A percentile compares a stretch with the other conserved stretches of the same genome.
Evolutionary conservation across 768 basidiomycete genomes (phyloP).

Genomic region (Lactifluus hygrophoroides): DNA sequence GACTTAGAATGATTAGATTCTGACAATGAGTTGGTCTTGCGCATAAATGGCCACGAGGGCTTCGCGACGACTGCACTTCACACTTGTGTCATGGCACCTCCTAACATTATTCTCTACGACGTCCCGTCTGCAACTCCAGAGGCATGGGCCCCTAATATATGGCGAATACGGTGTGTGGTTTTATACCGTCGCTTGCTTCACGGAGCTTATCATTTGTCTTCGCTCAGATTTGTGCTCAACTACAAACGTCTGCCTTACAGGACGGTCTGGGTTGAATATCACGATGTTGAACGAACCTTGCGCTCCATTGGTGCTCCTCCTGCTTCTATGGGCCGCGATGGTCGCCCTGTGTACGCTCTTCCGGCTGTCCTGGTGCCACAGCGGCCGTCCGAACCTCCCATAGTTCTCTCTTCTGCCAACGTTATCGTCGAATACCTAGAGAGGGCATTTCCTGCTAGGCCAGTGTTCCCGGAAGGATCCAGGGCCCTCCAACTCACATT

Average conservation of each 20-base stretch:
- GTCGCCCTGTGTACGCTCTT: conserved; percentile 55
- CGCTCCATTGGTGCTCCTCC: conserved; percentile 53
- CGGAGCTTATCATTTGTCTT: not conserved
- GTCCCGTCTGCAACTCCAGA: conserved; percentile 50
- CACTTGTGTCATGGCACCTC: conserved; percentile 32
- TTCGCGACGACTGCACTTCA: not conserved
- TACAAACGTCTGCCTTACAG: conserved; percentile 64
- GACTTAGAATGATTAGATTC: not conserved
- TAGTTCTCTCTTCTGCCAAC: conserved; percentile 50
- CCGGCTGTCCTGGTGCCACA: conserved; percentile 61
- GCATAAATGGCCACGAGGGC: conserved; percentile 7
- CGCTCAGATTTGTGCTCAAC: conserved; percentile 59
- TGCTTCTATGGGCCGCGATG: conserved; percentile 43
- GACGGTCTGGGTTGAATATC: conserved; percentile 63
- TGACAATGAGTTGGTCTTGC: not conserved
- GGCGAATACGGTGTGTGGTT: conserved; percentile 51
- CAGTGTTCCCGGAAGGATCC: conserved; percentile 62
- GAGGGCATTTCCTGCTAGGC: conserved; percentile 54
- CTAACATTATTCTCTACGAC: conserved; percentile 59
- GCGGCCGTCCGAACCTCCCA: conserved; percentile 35
- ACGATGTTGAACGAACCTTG: conserved; percentile 56
- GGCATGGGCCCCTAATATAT: conserved; percentile 71
- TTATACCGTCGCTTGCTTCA: not conserved
- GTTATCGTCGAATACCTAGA: conserved; percentile 69
- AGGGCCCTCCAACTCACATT: conserved; percentile 61